phyloP scores from a whole-genome alignment of 2,329 filamentous ascomycete genomes.

The Chaetomium olivaceum region DNA sequence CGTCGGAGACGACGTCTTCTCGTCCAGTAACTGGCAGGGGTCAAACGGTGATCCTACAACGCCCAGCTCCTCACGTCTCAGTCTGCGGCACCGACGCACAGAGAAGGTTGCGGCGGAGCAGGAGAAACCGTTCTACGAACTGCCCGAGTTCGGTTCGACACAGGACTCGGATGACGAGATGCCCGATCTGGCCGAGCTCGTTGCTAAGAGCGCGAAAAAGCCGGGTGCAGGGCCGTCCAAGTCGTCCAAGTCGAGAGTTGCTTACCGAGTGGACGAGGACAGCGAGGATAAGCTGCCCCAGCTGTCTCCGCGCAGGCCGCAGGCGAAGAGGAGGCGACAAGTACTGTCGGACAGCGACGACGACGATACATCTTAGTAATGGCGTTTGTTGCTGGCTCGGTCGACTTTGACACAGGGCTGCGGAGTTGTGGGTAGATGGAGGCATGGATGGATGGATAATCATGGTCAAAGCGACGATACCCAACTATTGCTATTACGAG shows the following conservation, averaged over 20 bases:
- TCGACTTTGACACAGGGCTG: background rate
- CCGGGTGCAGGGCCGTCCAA: background rate
- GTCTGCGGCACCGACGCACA: background rate
- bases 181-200: constrained; percentile 27
- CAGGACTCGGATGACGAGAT: constrained; percentile 42
- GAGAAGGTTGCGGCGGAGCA: constrained; percentile 8
- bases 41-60: constrained; percentile 36
- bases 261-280: constrained; percentile 21
- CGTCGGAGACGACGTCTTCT: constrained; percentile 48
- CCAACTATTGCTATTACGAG: background rate
- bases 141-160: constrained; percentile 42
- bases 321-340: constrained; percentile 19
- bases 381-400: background rate
- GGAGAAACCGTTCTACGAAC: constrained; percentile 42
- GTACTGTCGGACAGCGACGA: constrained; percentile 22
- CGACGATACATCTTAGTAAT: constrained; percentile 7
- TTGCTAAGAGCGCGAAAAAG: constrained; percentile 21
- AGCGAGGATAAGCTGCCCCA: constrained; percentile 10
- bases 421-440: background rate
- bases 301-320: constrained; percentile 19
- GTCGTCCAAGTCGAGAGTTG: background rate
- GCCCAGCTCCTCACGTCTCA: constrained; percentile 18
- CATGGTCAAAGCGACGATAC: constrained; percentile 1
- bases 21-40: constrained; percentile 40
- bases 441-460: background rate